phyloP scores from a whole-genome alignment of 306 rosid species.

The Rosa lucieae region DNA sequence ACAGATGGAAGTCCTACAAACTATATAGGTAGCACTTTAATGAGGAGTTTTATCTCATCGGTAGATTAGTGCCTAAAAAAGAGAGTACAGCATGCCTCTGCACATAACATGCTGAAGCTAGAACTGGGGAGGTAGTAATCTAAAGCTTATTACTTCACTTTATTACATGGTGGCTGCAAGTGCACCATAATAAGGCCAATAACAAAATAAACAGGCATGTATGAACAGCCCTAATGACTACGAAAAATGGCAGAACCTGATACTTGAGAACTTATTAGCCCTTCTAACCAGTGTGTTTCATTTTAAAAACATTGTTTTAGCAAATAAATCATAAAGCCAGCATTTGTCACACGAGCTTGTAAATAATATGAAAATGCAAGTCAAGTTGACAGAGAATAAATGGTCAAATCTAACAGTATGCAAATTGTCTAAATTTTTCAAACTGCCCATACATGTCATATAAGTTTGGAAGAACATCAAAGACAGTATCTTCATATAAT shows the following conservation, averaged over 20 bases:
- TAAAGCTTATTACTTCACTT: not conserved
- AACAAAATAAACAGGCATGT: not conserved
- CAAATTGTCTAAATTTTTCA: not conserved
- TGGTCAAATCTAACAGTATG: not conserved
- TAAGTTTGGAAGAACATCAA: constrained; percentile 1
- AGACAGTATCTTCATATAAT: not conserved
- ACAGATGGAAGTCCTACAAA: not conserved
- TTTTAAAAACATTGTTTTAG: not conserved
- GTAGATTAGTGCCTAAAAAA: not conserved
- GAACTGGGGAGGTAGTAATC: not conserved
- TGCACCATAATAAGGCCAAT: not conserved
- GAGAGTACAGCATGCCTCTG: not conserved
- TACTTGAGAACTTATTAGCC: not conserved
- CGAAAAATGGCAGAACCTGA: not conserved
- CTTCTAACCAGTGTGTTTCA: not conserved
- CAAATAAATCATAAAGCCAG: not conserved
- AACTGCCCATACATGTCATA: not conserved
- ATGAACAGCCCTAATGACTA: not conserved
- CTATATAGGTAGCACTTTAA: not conserved
- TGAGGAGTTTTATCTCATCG: not conserved
- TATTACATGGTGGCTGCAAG: too few species aligned
- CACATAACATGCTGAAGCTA: not conserved
- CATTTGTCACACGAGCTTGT: not conserved
- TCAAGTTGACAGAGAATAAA: not conserved
- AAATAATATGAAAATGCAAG: not conserved